Percentiles rank a stretch among this genome's conserved stretches.
Conservation (phyloP, 768 basidiomycete species). For the Podaxis sp. region DNA sequence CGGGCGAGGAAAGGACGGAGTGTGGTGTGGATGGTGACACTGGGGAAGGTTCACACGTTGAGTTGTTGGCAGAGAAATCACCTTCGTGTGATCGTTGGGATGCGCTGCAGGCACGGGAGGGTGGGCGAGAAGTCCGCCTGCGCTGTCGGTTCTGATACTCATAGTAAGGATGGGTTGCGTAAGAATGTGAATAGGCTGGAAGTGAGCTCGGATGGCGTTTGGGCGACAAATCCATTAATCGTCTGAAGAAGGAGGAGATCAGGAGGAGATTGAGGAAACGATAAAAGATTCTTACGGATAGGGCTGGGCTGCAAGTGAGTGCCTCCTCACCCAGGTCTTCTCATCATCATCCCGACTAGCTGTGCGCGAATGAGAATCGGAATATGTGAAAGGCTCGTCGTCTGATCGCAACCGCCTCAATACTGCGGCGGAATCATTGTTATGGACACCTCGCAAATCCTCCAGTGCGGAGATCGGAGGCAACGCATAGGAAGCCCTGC, state of each 20-base stretch:
- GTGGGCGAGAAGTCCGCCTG: slow-evolving; percentile 10
- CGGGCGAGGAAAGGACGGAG: slow-evolving; percentile 31
- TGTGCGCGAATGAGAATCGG: slow-evolving; percentile 20
- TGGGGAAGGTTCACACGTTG: slow-evolving; percentile 51
- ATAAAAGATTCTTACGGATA: slow-evolving; percentile 18
- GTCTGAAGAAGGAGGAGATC: slow-evolving; percentile 18
- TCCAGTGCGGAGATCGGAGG: slow-evolving; percentile 73
- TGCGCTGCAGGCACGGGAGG: slow-evolving; percentile 12
- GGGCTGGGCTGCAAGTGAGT: slow-evolving; percentile 41
- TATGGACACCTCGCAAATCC: slow-evolving; percentile 50
- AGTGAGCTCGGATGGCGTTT: slow-evolving; percentile 19
- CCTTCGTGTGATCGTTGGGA: slow-evolving; percentile 21
- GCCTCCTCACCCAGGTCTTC: slow-evolving; percentile 36
- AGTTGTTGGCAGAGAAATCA: slow-evolving; percentile 42
- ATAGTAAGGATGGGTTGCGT: slow-evolving; percentile 25
- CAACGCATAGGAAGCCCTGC: slow-evolving; percentile 47
- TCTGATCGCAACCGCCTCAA: slow-evolving; percentile 60
- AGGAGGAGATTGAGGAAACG: not conserved
- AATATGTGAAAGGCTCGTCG: slow-evolving; percentile 30
- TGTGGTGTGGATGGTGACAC: slow-evolving; percentile 55
- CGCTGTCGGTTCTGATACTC: slow-evolving; percentile 12
- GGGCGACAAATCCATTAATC: slow-evolving; percentile 24
- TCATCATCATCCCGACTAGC: slow-evolving; percentile 24
- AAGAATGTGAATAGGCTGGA: slow-evolving; percentile 28
- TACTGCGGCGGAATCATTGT: slow-evolving; percentile 62